These are phyloP conservation scores for Penicillium waksmanii DNA, from an alignment of 495 filamentous ascomycete species.

Conservation along the genomic window DNA sequence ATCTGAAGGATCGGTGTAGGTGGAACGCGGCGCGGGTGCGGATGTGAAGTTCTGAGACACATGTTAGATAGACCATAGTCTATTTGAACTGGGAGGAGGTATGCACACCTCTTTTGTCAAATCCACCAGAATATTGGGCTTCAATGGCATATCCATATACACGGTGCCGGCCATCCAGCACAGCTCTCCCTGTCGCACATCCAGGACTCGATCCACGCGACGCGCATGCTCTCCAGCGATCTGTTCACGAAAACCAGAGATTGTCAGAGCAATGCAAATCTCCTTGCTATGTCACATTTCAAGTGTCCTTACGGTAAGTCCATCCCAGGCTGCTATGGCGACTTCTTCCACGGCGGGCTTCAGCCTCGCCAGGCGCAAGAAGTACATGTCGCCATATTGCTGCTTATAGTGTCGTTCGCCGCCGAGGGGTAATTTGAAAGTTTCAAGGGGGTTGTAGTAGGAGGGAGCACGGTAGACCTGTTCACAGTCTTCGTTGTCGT, in stretches of 20 bases:
- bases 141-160: constrained; percentile 96
- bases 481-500: constrained; percentile 46
- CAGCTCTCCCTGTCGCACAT: constrained; percentile 92
- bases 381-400: constrained; percentile 98
- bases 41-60: constrained; percentile 74
- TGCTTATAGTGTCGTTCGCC: constrained; percentile 81
- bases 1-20: constrained; percentile 62
- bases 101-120: constrained; percentile 82
- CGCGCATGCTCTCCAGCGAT: constrained; percentile 77
- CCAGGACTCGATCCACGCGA: constrained; percentile 82
- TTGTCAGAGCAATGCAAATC: background rate
- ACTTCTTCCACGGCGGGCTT: constrained; percentile 80
- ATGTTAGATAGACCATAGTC: constrained; percentile 1
- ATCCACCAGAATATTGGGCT: constrained; percentile 96
- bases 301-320: constrained; percentile 55
- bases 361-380: constrained; percentile 83
- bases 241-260: constrained; percentile 31
- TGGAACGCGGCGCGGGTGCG: constrained; percentile 76
- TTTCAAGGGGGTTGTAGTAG: constrained; percentile 73
- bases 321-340: constrained; percentile 76
- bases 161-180: constrained; percentile 96
- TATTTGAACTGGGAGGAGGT: background rate
- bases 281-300: background rate
- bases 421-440: constrained; percentile 70
- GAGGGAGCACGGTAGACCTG: constrained; percentile 56